These are phyloP conservation scores for Wallacemonas rigidus DNA, from an alignment of 208 protist species.

Conservation along the genomic window DNA sequence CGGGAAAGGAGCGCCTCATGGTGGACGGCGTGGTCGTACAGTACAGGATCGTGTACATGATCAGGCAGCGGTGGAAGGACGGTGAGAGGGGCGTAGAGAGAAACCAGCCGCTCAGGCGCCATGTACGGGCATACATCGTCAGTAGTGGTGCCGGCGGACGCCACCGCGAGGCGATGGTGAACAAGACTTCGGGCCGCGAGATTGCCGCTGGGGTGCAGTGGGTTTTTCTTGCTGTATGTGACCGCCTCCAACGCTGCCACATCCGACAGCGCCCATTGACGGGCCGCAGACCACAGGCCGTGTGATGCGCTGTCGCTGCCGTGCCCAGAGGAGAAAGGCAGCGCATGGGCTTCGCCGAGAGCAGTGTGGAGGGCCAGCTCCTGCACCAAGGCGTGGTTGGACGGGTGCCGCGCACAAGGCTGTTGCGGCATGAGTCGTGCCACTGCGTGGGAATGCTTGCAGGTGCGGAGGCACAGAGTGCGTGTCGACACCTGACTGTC, in stretches of 20 bases:
- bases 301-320: neutral
- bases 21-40: constrained; percentile 55
- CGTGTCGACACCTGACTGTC: no score
- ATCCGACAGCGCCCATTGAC: neutral
- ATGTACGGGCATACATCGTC: neutral
- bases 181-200: neutral
- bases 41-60: constrained; percentile 38
- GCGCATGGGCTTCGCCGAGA: constrained; percentile 19
- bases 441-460: no score
- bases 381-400: constrained; percentile 70
- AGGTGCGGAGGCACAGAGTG: no score
- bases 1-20: constrained; percentile 38
- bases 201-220: neutral
- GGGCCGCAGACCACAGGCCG: constrained; percentile 17
- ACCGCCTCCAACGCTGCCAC: constrained; percentile 4
- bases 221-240: neutral
- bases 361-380: constrained; percentile 55
- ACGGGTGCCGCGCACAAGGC: constrained; percentile 44
- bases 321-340: constrained; percentile 14
- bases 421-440: constrained; percentile 25
- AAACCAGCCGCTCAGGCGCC: constrained; percentile 24
- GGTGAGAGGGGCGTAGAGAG: constrained; percentile 38
- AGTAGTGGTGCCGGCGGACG: neutral
- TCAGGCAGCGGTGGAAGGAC: constrained; percentile 25
- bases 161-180: neutral